phyloP scores from a whole-genome alignment of 2,329 filamentous ascomycete species.

The Claviceps africana region DNA sequence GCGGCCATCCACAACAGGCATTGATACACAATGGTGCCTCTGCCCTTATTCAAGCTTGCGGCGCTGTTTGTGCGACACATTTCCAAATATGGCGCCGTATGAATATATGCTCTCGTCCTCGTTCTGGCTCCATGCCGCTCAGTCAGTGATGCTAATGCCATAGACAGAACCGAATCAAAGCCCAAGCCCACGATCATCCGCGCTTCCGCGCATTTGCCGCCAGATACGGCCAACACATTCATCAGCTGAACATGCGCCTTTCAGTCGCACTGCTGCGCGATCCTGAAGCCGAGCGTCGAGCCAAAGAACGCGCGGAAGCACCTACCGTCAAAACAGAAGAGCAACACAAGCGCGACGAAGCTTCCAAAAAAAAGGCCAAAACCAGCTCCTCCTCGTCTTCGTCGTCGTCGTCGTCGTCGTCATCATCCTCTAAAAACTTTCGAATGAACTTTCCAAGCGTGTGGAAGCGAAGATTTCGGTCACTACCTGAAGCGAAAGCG shows the following conservation, averaged over 20 bases:
- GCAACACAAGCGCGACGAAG: constrained; percentile 41
- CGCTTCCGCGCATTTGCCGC: constrained; percentile 47
- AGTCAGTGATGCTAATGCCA: constrained; percentile 7
- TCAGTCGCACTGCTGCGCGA: constrained; percentile 47
- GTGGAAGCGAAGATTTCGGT: constrained; percentile 48
- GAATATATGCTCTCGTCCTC: constrained; percentile 13
- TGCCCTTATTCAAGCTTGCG: constrained; percentile 54
- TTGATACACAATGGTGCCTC: constrained; percentile 39
- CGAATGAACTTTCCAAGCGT: constrained; percentile 31
- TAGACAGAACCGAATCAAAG: constrained; percentile 48
- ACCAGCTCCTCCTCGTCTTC: not conserved
- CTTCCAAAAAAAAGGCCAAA: constrained; percentile 25
- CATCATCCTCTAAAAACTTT: constrained; percentile 10
- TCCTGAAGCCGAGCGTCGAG: constrained; percentile 39
- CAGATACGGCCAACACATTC: constrained; percentile 47
- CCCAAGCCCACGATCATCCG: constrained; percentile 50
- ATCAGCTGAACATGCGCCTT: constrained; percentile 53
- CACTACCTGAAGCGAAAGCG: constrained; percentile 50
- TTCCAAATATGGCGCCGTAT: constrained; percentile 56
- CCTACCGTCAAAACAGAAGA: constrained; percentile 53
- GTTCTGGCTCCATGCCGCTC: not conserved
- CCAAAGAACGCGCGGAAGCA: constrained; percentile 47
- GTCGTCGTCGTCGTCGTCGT: not conserved
- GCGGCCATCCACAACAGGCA: not conserved
- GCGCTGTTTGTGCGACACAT: constrained; percentile 50